Base-by-base conservation (phyloP, 169 alveolate species). In the Pseudocohnilembus persalinus region DNA sequence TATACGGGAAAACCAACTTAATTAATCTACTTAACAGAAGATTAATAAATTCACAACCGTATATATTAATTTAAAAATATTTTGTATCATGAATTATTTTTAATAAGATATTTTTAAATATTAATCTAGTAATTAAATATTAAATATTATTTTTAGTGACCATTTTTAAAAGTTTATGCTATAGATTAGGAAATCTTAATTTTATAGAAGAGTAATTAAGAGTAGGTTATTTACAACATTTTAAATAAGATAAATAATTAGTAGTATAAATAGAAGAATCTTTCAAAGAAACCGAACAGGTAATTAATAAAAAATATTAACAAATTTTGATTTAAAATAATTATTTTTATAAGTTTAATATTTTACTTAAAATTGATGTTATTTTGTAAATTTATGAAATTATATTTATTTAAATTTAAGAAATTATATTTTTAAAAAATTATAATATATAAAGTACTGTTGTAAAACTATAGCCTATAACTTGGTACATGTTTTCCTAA, bases 121-220 rank as follows among this genome's bases (percentile, higher is more conserved):
- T 49, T 49, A 49, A 49, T 11, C 20, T 49, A n/a, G n/a, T 49
- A 49, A 49, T 49, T 79, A 34, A 64, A 28, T 49, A 34, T 25
- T 25, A 49, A 0, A 28, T n/a, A 77, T 26, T 31, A 49, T 29
- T n/a, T 20, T 34, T n/a, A 79, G 84, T 79, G 49, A 79, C 35
- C 34, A 73, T 34, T 49, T 79, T 79, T 29, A 79, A 79, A 64
- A 25, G 63, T 49, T 29, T 79, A n/a, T 79, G 84, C 76, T 79
- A 49, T 79, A 79, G 84, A 79, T 79, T 49, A 49, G 84, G 84
- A 28, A 79, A 79, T 64, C n/a, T 79, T 20, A 16, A 79, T 11
- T 79, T 79, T 73, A 34, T 79, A 25, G 0, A 64, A 28, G 84
- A 79, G 29, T 64, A 79, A 79, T 49, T 79, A 11, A 72, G 49